Evolutionary conservation across 768 basidiomycete species (phyloP).

Genomic region (Pisolithus tinctorius): DNA sequence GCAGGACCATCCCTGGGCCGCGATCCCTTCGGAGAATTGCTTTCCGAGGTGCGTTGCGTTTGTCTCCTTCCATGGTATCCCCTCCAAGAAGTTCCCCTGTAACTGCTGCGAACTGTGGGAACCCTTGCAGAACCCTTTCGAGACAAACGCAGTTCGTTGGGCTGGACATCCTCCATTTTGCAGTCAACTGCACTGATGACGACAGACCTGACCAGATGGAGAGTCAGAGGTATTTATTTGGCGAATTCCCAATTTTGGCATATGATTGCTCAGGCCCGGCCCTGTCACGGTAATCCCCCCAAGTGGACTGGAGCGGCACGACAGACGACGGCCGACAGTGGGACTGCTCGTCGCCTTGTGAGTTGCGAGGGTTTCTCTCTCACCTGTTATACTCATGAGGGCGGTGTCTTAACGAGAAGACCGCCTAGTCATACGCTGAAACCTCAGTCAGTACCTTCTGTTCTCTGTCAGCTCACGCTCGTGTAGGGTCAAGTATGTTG

Average conservation of each 20-base stretch:
- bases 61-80: background rate
- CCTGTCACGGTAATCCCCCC: background rate
- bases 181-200: background rate
- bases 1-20: background rate
- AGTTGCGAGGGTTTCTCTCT: conserved; percentile 4
- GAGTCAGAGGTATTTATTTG: conserved; percentile 16
- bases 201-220: background rate
- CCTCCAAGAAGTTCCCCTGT: background rate
- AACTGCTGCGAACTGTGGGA: conserved; percentile 18
- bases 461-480: conserved; percentile 6
- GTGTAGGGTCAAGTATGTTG: conserved; percentile 9
- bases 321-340: background rate
- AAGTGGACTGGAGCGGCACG: no score
- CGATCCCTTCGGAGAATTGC: background rate
- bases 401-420: conserved; percentile 15
- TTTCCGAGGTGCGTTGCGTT: background rate
- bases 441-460: background rate
- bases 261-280: background rate
- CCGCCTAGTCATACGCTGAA: conserved; percentile 26
- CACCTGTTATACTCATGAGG: conserved; percentile 3
- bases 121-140: conserved; percentile 26
- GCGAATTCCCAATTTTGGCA: conserved; percentile 1
- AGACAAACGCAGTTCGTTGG: conserved; percentile 31
- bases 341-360: conserved; percentile 21
- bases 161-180: conserved; percentile 33